Evolutionary conservation across 257 asterid genomes (phyloP).

Genomic region (Salvia splendens): DNA sequence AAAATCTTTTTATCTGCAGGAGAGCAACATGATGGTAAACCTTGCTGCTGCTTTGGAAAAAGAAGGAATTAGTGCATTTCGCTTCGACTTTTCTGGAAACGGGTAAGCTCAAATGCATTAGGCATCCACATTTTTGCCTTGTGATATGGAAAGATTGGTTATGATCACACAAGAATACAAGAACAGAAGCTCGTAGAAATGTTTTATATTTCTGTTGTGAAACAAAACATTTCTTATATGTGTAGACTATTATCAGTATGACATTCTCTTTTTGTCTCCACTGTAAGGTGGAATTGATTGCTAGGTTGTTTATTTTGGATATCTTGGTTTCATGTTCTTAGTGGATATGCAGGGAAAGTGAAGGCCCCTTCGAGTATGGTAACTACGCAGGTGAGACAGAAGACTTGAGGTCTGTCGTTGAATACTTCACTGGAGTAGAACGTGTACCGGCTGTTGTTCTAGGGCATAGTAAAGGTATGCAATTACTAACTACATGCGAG

Average conservation of each 20-base stretch:
- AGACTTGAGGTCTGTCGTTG: constrained; percentile 75
- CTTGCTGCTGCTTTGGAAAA: constrained; percentile 61
- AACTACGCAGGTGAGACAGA: constrained; percentile 71
- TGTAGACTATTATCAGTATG: background rate
- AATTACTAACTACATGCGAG: background rate
- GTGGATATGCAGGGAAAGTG: constrained; percentile 74
- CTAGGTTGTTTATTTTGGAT: background rate
- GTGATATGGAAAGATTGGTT: background rate
- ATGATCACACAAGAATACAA: background rate
- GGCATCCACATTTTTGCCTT: background rate
- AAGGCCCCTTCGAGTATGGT: constrained; percentile 75
- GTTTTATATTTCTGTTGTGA: background rate
- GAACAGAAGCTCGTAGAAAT: background rate
- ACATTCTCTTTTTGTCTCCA: background rate
- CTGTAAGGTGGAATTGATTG: background rate
- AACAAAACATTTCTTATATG: background rate
- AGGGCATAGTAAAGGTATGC: constrained; percentile 88
- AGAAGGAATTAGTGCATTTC: constrained; percentile 66
- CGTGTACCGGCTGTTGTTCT: constrained; percentile 58
- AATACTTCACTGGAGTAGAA: constrained; percentile 51
- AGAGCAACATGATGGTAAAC: constrained; percentile 44
- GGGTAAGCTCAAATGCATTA: constrained; percentile 53
- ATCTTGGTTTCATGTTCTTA: constrained; percentile 13
- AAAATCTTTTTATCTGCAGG: constrained; percentile 38
- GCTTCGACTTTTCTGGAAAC: constrained; percentile 90